Conservation (phyloP, 306 rosid genomes). For the Cicer judaicum region DNA sequence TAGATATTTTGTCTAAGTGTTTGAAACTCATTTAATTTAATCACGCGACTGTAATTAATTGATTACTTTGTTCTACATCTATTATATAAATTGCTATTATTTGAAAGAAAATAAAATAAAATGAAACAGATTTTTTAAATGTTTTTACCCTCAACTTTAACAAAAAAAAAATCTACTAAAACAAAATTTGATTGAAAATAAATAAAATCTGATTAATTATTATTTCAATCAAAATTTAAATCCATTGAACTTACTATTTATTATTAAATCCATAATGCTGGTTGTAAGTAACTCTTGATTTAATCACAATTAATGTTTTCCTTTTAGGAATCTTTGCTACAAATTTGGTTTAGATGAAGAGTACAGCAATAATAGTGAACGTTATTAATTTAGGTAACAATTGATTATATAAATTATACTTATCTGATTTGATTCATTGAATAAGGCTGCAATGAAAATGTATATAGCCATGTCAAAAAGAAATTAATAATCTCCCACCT, state of each 20-base stretch:
- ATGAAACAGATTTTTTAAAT: too few species aligned
- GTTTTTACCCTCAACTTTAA: too few species aligned
- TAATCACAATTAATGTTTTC: conserved; percentile 32
- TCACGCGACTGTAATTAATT: too few species aligned
- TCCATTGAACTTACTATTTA: too few species aligned
- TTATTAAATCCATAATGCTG: not conserved
- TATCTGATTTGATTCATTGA: conserved; percentile 2
- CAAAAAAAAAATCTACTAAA: too few species aligned
- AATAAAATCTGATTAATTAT: too few species aligned
- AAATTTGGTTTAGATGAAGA: not conserved
- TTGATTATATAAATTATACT: not conserved
- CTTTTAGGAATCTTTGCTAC: not conserved
- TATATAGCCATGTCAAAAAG: conserved; percentile 17
- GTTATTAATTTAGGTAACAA: not conserved
- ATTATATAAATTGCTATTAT: conserved; percentile 22
- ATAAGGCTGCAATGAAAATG: not conserved
- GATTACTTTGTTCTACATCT: not conserved
- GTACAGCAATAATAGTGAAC: conserved; percentile 12
- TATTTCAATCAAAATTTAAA: too few species aligned
- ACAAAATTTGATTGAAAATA: too few species aligned
- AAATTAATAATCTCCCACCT: conserved; percentile 4
- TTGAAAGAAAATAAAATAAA: too few species aligned
- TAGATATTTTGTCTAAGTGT: too few species aligned
- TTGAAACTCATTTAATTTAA: too few species aligned
- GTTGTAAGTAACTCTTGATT: not conserved